Evolutionary conservation across 2,329 filamentous ascomycete genomes (phyloP).

Genomic region (Akanthomyces muscarius): DNA sequence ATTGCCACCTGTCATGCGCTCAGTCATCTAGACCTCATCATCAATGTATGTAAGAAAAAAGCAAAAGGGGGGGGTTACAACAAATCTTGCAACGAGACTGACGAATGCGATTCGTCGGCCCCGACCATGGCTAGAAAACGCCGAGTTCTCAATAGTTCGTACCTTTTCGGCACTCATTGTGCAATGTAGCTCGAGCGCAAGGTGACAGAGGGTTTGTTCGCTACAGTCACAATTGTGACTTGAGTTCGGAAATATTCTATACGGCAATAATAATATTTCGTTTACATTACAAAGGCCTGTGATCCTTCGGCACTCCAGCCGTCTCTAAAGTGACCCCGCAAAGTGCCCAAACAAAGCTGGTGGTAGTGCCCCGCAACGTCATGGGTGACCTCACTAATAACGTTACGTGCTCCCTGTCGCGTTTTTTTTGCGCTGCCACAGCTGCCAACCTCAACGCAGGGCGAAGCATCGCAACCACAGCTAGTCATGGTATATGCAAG

Average conservation of each 20-base stretch:
- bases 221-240: too few species aligned
- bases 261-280: too few species aligned
- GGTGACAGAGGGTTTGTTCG: too few species aligned
- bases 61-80: not conserved
- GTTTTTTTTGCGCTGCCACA: too few species aligned
- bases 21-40: not conserved
- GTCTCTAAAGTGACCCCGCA: not conserved
- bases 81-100: too few species aligned
- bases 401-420: not conserved
- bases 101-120: too few species aligned
- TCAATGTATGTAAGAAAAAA: not conserved
- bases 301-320: not conserved
- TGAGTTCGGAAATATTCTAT: too few species aligned
- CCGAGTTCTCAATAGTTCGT: too few species aligned
- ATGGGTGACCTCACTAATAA: not conserved
- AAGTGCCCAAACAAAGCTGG: not conserved
- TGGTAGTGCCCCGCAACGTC: conserved; percentile 8
- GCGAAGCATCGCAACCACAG: not conserved
- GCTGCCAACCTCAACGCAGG: not conserved
- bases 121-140: too few species aligned
- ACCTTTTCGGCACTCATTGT: too few species aligned
- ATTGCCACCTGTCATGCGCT: not conserved
- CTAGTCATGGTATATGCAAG: not conserved
- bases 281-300: not conserved
- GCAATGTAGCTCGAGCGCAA: too few species aligned